phyloP scores from a whole-genome alignment of 805 yeast genomes.

The Kluyveromyces lactis region DNA sequence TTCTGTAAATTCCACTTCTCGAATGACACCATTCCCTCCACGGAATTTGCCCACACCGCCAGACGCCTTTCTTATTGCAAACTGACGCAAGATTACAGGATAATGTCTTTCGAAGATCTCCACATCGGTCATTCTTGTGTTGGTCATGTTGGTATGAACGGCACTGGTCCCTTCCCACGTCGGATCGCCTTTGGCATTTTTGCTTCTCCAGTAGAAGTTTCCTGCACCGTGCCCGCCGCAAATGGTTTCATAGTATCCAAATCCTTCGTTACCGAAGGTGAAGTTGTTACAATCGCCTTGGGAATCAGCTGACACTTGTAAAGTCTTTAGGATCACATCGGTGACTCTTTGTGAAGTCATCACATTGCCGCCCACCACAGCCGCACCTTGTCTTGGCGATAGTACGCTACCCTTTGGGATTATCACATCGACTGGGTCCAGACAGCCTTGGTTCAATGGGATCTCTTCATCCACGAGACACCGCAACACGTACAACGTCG shows the following conservation, averaged over 20 bases:
- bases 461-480: constrained; percentile 39
- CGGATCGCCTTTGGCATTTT: constrained; percentile 41
- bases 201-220: constrained; percentile 39
- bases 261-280: constrained; percentile 41
- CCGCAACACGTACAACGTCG: constrained; percentile 41
- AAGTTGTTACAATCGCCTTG: constrained; percentile 47
- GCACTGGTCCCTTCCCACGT: constrained; percentile 37
- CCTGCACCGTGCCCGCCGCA: constrained; percentile 49
- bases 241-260: constrained; percentile 42
- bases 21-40: constrained; percentile 42
- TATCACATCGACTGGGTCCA: constrained; percentile 31
- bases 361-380: constrained; percentile 42
- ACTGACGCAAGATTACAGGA: constrained; percentile 37
- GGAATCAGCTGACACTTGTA: constrained; percentile 44
- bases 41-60: constrained; percentile 37
- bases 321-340: constrained; percentile 41
- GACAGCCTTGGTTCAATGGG: constrained; percentile 46
- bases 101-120: constrained; percentile 41
- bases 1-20: constrained; percentile 66
- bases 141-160: constrained; percentile 37
- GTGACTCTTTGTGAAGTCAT: constrained; percentile 46
- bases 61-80: constrained; percentile 32
- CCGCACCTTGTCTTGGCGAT: constrained; percentile 36
- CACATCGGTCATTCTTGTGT: constrained; percentile 42
- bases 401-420: constrained; percentile 14